Evolutionary conservation across 2,329 filamentous ascomycete genomes (phyloP).

Genomic region (Fusarium solani-melongenae): DNA sequence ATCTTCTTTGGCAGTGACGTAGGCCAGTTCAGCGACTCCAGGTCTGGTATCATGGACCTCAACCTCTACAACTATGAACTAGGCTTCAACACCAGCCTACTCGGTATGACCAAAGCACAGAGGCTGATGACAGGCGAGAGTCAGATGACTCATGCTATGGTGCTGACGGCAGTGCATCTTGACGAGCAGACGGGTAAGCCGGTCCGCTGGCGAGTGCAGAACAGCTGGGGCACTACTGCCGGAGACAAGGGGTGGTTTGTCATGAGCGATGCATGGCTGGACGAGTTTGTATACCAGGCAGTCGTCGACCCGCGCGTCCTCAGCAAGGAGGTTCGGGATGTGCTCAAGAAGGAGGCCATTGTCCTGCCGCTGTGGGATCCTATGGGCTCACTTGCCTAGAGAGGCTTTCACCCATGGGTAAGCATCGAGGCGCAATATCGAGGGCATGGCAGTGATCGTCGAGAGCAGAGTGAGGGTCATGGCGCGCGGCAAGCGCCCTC

Average conservation of each 20-base stretch:
- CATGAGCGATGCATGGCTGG: slow-evolving; percentile 85
- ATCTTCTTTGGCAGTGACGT: slow-evolving; percentile 93
- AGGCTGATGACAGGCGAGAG: slow-evolving; percentile 79
- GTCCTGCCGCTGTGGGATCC: slow-evolving; percentile 84
- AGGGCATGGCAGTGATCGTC: not conserved
- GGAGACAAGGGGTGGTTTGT: slow-evolving; percentile 89
- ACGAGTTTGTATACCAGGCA: slow-evolving; percentile 86
- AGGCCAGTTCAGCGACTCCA: slow-evolving; percentile 79
- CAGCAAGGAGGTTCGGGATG: slow-evolving; percentile 72
- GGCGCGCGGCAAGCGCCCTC: not conserved
- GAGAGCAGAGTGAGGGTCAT: not conserved
- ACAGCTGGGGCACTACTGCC: slow-evolving; percentile 78
- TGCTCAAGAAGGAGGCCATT: slow-evolving; percentile 76
- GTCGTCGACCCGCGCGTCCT: slow-evolving; percentile 81
- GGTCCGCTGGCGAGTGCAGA: slow-evolving; percentile 87
- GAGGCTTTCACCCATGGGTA: not conserved
- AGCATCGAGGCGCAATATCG: not conserved
- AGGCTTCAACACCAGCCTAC: slow-evolving; percentile 81
- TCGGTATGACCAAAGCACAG: slow-evolving; percentile 81
- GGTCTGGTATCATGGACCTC: slow-evolving; percentile 82
- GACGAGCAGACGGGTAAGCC: slow-evolving; percentile 70
- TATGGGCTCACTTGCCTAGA: slow-evolving; percentile 76
- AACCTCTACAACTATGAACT: slow-evolving; percentile 82
- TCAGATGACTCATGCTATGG: slow-evolving; percentile 93
- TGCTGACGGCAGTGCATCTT: slow-evolving; percentile 86